Base-by-base conservation (phyloP, 148 eudicot species). In the Diospyros kaki region DNA sequence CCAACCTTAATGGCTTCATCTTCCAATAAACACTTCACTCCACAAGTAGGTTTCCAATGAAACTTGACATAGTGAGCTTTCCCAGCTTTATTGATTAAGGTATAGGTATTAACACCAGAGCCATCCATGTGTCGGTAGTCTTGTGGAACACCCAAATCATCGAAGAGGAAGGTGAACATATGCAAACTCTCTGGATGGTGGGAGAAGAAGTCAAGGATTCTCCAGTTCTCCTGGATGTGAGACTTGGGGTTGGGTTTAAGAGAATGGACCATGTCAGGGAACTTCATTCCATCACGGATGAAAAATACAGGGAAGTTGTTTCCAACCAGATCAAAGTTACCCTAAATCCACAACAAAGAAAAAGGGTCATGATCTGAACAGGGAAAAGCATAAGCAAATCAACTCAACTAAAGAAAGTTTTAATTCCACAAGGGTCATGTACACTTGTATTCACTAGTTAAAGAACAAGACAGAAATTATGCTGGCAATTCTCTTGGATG, bases 51-150 rank as follows among this genome's bases (percentile, higher is more conserved):
- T 62, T 87, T 94, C 98, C 98, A 94, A 73, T 92, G 97, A 75
- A 94, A 94, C 81, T 94, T 94, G 82, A 94, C 97, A 75, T 90
- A 92, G 75, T 85, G 79, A 64, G 68, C 88, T 84, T 92, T 92
- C 64, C 98, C 98, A 69, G 87, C 89, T 78, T 89, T 94, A 87
- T 89, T 87, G 71, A 92, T 72, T 18, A 94, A 84, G 64, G 91
- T 92, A 72, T 83, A 90, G 51, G 98, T 86, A 78, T 94, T 86
- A 14, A 94, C 98, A 82, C 97, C 97, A 65, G 85, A 88, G 9
- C 98, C 98, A 28, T 94, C 97, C 98, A 94, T 94, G 85, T 94
- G 98, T 53, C 98, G 75, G 88, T 90, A 94, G 71, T 91, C 85
- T 81, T 82, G 80, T 15, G 97, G 98, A 71, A 94, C 54, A 43